These are phyloP conservation scores for Daldinia loculata DNA, from an alignment of 495 filamentous ascomycete genomes.

Conservation along the genomic window DNA sequence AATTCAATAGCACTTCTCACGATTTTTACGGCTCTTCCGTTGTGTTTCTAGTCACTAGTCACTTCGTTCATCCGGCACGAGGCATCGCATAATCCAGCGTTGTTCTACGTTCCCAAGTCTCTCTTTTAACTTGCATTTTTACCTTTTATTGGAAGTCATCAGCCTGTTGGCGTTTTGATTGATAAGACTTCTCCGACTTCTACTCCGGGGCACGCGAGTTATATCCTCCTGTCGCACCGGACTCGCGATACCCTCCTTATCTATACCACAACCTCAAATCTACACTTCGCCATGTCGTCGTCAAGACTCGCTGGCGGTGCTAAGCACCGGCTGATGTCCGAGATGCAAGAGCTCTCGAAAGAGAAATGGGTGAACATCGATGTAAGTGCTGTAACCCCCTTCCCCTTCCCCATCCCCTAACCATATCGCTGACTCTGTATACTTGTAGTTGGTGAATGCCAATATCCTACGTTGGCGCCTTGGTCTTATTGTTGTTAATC, in stretches of 20 bases:
- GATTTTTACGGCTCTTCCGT: slow-evolving; percentile 2
- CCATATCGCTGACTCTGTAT: slow-evolving; percentile 12
- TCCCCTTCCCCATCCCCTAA: not conserved
- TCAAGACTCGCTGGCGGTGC: slow-evolving; percentile 56
- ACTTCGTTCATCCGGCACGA: slow-evolving; percentile 1
- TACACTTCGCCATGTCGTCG: slow-evolving; percentile 36
- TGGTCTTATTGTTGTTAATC: slow-evolving; percentile 89
- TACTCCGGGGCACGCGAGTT: slow-evolving; percentile 26
- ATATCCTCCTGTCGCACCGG: slow-evolving; percentile 14
- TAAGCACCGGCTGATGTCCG: slow-evolving; percentile 86
- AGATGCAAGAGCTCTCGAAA: slow-evolving; percentile 81
- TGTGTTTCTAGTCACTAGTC: not conserved
- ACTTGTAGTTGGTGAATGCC: slow-evolving; percentile 68
- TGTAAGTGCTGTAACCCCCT: slow-evolving; percentile 51
- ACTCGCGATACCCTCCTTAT: slow-evolving; percentile 4
- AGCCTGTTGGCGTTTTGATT: slow-evolving; percentile 24
- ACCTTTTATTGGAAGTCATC: slow-evolving; percentile 15
- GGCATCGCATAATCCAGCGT: not conserved
- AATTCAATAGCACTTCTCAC: slow-evolving; percentile 4
- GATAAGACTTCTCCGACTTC: slow-evolving; percentile 9
- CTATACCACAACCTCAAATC: not conserved
- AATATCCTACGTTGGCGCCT: slow-evolving; percentile 88
- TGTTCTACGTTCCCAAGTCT: slow-evolving; percentile 7
- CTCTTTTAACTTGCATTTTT: slow-evolving; percentile 11
- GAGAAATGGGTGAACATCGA: slow-evolving; percentile 95